A percentile compares a stretch with the other conserved stretches of the same genome.
phyloP scores from a whole-genome alignment of 1,139 yeast species.

The Kodamaea derodonti region DNA sequence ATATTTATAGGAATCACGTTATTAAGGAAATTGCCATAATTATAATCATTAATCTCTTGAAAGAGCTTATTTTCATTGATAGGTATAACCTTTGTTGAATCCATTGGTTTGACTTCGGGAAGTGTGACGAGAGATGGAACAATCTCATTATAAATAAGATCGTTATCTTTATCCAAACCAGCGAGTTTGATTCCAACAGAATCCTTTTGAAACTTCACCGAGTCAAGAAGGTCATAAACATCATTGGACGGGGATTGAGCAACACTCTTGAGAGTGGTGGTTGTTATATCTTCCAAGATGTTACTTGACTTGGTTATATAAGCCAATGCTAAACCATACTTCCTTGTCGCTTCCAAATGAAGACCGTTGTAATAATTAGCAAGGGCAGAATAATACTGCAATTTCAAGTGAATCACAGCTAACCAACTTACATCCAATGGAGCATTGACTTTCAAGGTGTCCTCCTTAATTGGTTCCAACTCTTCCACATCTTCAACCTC shows the following conservation, averaged over 20 bases:
- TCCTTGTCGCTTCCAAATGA: conserved; percentile 43
- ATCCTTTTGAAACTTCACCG: conserved; percentile 43
- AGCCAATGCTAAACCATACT: conserved; percentile 78
- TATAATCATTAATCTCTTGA: conserved; percentile 49
- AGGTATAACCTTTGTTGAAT: conserved; percentile 66
- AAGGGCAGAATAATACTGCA: conserved; percentile 39
- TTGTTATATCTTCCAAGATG: conserved; percentile 26
- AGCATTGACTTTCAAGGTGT: conserved; percentile 44
- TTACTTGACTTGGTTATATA: conserved; percentile 53
- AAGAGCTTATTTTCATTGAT: conserved; percentile 37
- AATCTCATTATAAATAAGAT: conserved; percentile 77
- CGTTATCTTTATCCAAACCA: conserved; percentile 74
- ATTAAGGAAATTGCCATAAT: conserved; percentile 57
- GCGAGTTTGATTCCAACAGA: conserved; percentile 42
- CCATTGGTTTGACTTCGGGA: conserved; percentile 65
- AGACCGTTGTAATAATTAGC: conserved; percentile 53
- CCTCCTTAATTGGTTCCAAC: conserved; percentile 17
- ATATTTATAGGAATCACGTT: conserved; percentile 83
- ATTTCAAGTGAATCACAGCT: conserved; percentile 43
- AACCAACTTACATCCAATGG: conserved; percentile 48
- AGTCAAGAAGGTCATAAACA: conserved; percentile 39
- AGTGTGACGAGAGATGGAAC: conserved; percentile 61
- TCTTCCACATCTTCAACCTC: conserved; percentile 13
- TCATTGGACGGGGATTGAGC: conserved; percentile 22
- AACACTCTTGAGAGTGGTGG: conserved; percentile 22